These are phyloP conservation scores for Arabidopsis arenosa DNA, from an alignment of 345 rosid species.

Conservation along the genomic window DNA sequence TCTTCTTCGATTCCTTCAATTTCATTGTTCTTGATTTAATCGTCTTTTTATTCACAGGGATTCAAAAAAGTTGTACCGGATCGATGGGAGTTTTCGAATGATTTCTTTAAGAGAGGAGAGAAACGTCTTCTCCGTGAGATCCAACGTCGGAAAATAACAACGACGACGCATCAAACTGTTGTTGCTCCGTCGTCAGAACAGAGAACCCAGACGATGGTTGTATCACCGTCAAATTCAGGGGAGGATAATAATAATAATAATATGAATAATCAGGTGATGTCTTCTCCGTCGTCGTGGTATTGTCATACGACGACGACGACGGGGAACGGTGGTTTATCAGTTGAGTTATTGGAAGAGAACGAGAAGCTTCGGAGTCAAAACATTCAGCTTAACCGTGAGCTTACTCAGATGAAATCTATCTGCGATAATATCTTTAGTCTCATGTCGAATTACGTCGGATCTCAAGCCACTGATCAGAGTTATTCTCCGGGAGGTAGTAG, in stretches of 20 bases:
- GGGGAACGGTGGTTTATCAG: slow-evolving; percentile 37
- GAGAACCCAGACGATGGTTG: slow-evolving; percentile 43
- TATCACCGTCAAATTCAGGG: slow-evolving; percentile 63
- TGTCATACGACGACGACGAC: slow-evolving; percentile 23
- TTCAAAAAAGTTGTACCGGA: slow-evolving; percentile 86
- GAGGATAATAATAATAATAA: slow-evolving; percentile 44
- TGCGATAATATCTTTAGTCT: slow-evolving; percentile 61
- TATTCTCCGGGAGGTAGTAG: slow-evolving; percentile 14
- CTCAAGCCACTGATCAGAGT: slow-evolving; percentile 31
- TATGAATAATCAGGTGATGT: slow-evolving; percentile 43
- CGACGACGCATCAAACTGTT: slow-evolving; percentile 32
- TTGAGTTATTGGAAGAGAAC: slow-evolving; percentile 75
- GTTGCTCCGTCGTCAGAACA: slow-evolving; percentile 29
- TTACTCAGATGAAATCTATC: slow-evolving; percentile 68
- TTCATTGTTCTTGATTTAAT: neutral
- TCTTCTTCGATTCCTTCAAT: neutral
- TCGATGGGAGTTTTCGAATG: slow-evolving; percentile 96
- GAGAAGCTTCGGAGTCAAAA: slow-evolving; percentile 76
- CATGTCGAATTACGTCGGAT: slow-evolving; percentile 56
- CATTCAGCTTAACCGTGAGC: slow-evolving; percentile 61
- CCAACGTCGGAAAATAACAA: slow-evolving; percentile 73
- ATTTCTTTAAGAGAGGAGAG: slow-evolving; percentile 73
- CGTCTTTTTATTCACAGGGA: slow-evolving; percentile 51
- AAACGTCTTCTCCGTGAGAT: slow-evolving; percentile 74
- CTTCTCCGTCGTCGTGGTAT: slow-evolving; percentile 57